A percentile compares a stretch with the other conserved stretches of the same genome.
These are phyloP conservation scores for Lachancea sp. DNA, from an alignment of 805 yeast species.

Conservation along the genomic window DNA sequence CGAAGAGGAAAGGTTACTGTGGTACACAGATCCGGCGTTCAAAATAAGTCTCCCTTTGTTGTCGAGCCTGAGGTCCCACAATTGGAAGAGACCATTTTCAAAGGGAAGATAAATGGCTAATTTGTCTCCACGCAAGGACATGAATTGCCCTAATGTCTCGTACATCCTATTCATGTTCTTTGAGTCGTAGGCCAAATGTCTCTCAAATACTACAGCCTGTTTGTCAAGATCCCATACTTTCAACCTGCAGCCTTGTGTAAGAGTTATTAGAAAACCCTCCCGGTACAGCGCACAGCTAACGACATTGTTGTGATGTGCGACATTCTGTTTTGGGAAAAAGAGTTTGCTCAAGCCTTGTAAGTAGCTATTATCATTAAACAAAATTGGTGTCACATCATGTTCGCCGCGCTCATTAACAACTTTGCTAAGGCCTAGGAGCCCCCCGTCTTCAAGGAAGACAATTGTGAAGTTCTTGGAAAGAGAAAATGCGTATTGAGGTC, in stretches of 20 bases:
- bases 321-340: conserved; percentile 16
- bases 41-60: conserved; percentile 14
- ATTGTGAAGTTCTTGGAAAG: conserved; percentile 42
- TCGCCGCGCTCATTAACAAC: conserved; percentile 11
- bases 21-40: conserved; percentile 13
- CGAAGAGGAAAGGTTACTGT: conserved; percentile 25
- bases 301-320: conserved; percentile 15
- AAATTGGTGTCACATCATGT: conserved; percentile 35
- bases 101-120: conserved; percentile 39
- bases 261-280: conserved; percentile 19
- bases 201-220: conserved; percentile 17
- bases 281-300: conserved; percentile 20
- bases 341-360: conserved; percentile 32
- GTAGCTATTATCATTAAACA: conserved; percentile 53
- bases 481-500: conserved; percentile 48
- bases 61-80: conserved; percentile 31
- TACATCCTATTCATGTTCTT: conserved; percentile 14
- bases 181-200: conserved; percentile 11
- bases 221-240: conserved; percentile 30
- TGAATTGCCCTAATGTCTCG: conserved; percentile 31
- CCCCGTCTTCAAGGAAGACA: conserved; percentile 71
- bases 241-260: conserved; percentile 25
- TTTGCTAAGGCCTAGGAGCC: conserved; percentile 49
- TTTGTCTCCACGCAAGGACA: conserved; percentile 31
- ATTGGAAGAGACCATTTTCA: conserved; percentile 39